phyloP scores from a whole-genome alignment of 331 rosid genomes.

The Telfairia occidentalis region DNA sequence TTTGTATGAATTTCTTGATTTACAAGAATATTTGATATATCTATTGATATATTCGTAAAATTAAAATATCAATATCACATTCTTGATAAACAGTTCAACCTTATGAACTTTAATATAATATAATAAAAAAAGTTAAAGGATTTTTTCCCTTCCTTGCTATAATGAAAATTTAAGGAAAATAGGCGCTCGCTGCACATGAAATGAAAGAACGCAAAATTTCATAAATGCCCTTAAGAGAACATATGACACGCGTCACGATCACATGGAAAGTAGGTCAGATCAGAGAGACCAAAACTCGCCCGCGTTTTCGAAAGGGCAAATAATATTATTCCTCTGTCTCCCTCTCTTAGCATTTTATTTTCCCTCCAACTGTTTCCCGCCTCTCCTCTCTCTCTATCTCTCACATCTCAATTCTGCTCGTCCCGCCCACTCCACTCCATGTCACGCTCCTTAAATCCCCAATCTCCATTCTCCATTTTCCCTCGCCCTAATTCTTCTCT shows the following conservation, averaged over 20 bases:
- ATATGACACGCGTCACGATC: not conserved
- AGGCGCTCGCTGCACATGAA: too few relatives aligned
- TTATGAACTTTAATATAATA: too few relatives aligned
- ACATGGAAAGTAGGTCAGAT: not conserved
- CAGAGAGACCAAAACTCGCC: not conserved
- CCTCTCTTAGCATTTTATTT: not conserved
- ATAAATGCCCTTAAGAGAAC: not conserved
- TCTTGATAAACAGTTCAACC: too few relatives aligned
- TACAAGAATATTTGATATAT: too few relatives aligned
- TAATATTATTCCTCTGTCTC: not conserved
- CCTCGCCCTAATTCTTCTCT: not conserved
- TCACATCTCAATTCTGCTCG: not conserved
- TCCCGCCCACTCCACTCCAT: slow-evolving; percentile 14
- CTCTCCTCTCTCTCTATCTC: not conserved
- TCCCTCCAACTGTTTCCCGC: slow-evolving; percentile 23
- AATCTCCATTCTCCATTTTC: not conserved
- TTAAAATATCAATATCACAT: too few relatives aligned
- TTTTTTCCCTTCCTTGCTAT: too few relatives aligned
- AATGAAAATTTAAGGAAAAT: too few relatives aligned
- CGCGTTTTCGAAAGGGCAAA: not conserved
- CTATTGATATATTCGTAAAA: too few relatives aligned
- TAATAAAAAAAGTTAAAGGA: too few relatives aligned
- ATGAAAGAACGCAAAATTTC: not conserved
- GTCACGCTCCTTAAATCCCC: slow-evolving; percentile 10
- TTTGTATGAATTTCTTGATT: too few relatives aligned